Base-by-base conservation (phyloP, 306 rosid species). In the Purshia tridentata region DNA sequence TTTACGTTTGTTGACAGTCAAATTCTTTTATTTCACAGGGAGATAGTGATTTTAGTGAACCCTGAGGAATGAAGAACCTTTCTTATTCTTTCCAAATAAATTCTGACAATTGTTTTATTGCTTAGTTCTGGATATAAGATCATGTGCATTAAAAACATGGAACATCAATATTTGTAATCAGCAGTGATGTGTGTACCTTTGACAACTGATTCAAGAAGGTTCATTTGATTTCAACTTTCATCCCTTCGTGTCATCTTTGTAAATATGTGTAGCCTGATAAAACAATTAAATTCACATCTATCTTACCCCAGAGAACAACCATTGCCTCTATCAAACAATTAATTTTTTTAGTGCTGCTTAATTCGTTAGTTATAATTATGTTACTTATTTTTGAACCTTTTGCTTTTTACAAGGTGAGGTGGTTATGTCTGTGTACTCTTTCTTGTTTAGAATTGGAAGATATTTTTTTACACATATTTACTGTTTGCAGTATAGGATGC, bases 401-500 rank as follows among this genome's bases (percentile, higher is more conserved):
- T 35, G 16, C 61, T 10, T 4, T 63, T 16, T 41, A n/a, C 6
- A 63, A n/a, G 67, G 52, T 74, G 41, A 70, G 74, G 65, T 22
- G 9, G 9, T 42, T 64, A 41, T 79, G 64, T 44, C 49, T 77
- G 63, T 72, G 57, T 52, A 5, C 74, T 72, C 37, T 69, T 69
- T 62, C 69, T 54, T 58, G 78, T 75, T 50, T 77, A 50, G 45
- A 52, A 48, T 49, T 70, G 77, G 48, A 77, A 73, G 61, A 73
- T 76, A 19, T 74, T 79, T 45, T 68, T 76, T 57, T 29, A 60
- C 67, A 69, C 51, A 29, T 69, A 51, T 85, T 56, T 74, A 57
- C 45, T 72, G 66, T 69, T 81, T 74, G 81, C 98, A 93, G 98
- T 93, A 93, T 89, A 89, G 98, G 77, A 93, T 93, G 98, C 96